phyloP scores from a whole-genome alignment of 2,329 filamentous ascomycete genomes.

The Fusarium sp. region DNA sequence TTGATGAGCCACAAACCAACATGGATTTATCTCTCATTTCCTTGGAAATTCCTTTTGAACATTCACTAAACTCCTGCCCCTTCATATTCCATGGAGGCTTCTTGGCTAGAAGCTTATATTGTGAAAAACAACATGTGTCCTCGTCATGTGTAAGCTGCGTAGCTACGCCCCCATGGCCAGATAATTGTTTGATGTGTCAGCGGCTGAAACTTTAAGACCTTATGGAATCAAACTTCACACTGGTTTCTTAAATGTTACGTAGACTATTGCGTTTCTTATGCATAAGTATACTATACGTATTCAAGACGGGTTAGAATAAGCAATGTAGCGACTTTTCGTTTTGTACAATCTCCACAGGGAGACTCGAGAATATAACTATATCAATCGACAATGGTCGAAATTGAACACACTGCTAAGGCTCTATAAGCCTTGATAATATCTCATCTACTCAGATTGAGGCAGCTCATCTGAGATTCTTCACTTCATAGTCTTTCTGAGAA shows the following conservation, averaged over 20 bases:
- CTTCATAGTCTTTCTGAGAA: fast-evolving
- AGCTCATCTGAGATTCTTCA: not conserved
- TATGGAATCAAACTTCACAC: not conserved
- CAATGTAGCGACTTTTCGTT: not conserved
- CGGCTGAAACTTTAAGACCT: not conserved
- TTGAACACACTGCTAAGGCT: not conserved
- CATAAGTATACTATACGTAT: not conserved
- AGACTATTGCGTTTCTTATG: not conserved
- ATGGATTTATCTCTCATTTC: too few species aligned
- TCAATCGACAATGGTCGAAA: not conserved
- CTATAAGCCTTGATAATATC: fast-evolving
- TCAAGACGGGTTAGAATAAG: not conserved
- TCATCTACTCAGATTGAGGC: not conserved
- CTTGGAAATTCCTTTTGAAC: too few species aligned
- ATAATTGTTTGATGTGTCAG: not conserved
- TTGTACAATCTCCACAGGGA: not conserved
- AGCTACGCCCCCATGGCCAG: not conserved
- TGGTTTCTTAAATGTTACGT: not conserved
- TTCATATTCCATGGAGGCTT: too few species aligned
- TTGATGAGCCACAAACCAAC: not conserved
- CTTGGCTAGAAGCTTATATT: not conserved
- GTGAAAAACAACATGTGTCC: not conserved
- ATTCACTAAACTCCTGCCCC: not conserved
- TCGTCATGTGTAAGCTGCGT: not conserved
- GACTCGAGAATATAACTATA: not conserved